Conservation (phyloP, 176 grass and related monocot species). For the Oryza glumipatula region DNA sequence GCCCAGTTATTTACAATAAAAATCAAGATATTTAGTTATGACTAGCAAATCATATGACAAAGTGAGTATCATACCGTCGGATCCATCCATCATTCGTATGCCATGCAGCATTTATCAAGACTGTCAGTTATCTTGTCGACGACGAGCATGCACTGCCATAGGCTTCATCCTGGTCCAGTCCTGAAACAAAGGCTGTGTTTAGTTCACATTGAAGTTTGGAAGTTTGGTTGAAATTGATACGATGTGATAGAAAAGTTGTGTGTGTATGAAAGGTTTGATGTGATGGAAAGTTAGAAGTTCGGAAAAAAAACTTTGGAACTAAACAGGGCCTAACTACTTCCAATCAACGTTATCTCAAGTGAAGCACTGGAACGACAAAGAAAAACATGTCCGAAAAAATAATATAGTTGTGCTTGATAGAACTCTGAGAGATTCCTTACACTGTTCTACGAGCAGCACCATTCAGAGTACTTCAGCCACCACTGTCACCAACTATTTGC, state of each 20-base stretch:
- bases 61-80: neutral
- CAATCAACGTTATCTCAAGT: neutral
- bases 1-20: neutral
- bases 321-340: neutral
- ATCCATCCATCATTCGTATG: neutral
- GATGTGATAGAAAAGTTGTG: too few relatives aligned
- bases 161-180: conserved; percentile 1
- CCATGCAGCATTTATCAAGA: neutral
- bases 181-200: neutral
- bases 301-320: too few relatives aligned
- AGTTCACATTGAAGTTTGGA: too few relatives aligned
- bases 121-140: neutral
- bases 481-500: conserved; percentile 61
- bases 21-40: neutral
- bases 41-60: neutral
- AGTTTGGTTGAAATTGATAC: too few relatives aligned
- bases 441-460: conserved; percentile 6
- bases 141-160: conserved; percentile 4
- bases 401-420: neutral
- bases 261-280: too few relatives aligned
- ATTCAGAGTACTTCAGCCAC: conserved; percentile 39
- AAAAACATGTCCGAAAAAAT: neutral
- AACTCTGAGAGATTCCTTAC: conserved; percentile 28
- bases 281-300: too few relatives aligned
- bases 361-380: neutral